Evolutionary conservation across 257 asterid genomes (phyloP).

Genomic region (Solanum piurae): DNA sequence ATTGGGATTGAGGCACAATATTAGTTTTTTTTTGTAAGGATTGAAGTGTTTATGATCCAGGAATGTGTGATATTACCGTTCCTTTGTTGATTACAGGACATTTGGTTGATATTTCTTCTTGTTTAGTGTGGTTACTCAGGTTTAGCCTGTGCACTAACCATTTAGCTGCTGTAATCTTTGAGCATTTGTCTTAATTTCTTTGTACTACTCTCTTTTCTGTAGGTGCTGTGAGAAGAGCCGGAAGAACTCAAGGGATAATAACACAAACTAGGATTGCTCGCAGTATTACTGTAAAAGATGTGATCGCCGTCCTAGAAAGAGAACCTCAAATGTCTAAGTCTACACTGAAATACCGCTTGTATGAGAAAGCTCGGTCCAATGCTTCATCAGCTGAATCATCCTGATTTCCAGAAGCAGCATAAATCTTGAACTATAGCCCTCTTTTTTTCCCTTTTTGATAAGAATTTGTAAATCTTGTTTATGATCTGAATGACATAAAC

Average conservation of each 20-base stretch:
- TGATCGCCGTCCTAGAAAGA: constrained; percentile 73
- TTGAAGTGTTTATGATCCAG: background rate
- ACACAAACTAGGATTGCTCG: constrained; percentile 39
- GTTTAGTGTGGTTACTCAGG: background rate
- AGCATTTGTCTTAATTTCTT: background rate
- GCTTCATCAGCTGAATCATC: constrained; percentile 20
- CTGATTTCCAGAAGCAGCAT: background rate
- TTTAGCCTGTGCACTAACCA: background rate
- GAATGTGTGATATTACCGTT: background rate
- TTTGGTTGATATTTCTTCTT: background rate
- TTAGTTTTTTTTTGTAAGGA: background rate
- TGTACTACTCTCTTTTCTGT: background rate
- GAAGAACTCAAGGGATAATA: constrained; percentile 49
- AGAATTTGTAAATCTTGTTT: background rate
- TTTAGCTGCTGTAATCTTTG: background rate
- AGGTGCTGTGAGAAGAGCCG: constrained; percentile 49
- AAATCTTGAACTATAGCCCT: background rate
- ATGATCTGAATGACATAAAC: background rate
- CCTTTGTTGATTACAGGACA: background rate
- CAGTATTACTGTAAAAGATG: constrained; percentile 68
- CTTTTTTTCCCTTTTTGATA: background rate
- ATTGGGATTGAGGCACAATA: background rate
- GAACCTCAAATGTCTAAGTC: constrained; percentile 94
- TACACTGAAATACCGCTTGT: constrained; percentile 46
- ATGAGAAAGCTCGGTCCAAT: constrained; percentile 34